Base-by-base conservation (phyloP, 495 filamentous ascomycete genomes). In the Penicillium arizonense region DNA sequence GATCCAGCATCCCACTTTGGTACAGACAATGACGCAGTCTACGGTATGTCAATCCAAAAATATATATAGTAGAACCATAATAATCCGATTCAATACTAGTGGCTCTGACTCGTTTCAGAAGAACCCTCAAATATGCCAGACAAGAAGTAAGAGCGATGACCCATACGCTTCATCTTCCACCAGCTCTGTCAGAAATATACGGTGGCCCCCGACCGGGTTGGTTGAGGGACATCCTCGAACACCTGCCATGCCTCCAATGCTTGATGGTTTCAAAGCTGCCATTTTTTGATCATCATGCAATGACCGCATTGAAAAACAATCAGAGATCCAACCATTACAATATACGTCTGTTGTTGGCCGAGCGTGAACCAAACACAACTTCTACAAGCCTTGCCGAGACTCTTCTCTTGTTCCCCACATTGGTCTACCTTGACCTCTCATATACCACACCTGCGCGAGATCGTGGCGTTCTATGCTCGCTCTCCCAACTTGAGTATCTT, bases 121-220 rank as follows among this genome's bases (percentile, higher is more conserved):
- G 82, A 46, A 82, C 79, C 8, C 69, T 87, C 20, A 77, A 67
- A 50, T 75, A 75, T 68, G 77, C 81, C 6, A 71, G 84, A 20
- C 62, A 70, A 40, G 70, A 75, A 47, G 79, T 86, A 16, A 69
- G 82, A 23, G 69, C 75, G 38, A 63, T 84, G 28, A 85, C 82
- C 12, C 84, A 86, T 58, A 87, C 84, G 1, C 74, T 87, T 32
- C 82, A 87, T 65, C 71, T 87, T n/a, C 83, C 83, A 11, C 83
- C 84, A 12, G 83, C 84, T 14, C 71, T 85, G 21, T 82, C 82
- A 6, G 84, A 87, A 60, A 78, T 86, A 38, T 87, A 85, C 65
- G 82, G 77, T 54, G 80, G 82, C 11, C 82, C 83, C 4, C 79
- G 81, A 49, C 71, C 74, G 10, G 79, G 76, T 44, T 87, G 84